A percentile compares a stretch with the other conserved stretches of the same genome.
Conservation (phyloP, 768 basidiomycete genomes). For the Tricholoma furcatifolium region DNA sequence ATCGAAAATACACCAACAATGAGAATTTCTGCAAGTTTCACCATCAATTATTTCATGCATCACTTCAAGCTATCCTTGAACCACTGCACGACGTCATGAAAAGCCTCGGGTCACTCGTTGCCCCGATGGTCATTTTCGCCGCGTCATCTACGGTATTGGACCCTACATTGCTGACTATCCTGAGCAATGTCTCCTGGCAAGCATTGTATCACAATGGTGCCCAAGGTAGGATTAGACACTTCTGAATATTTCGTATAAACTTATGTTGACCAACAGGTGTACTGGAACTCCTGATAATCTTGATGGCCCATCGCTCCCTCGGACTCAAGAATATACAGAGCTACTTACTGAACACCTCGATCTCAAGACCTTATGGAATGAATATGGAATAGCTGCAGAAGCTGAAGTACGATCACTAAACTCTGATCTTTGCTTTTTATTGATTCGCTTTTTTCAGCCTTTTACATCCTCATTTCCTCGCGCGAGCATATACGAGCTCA, state of each 20-base stretch:
- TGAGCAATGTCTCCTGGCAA: slow-evolving; percentile 22
- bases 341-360: slow-evolving; percentile 18
- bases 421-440: background rate
- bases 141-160: slow-evolving; percentile 23
- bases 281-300: slow-evolving; percentile 11
- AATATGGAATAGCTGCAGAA: slow-evolving; percentile 25
- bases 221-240: slow-evolving; percentile 22
- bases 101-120: slow-evolving; percentile 20
- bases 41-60: slow-evolving; percentile 21
- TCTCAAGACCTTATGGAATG: slow-evolving; percentile 20
- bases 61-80: slow-evolving; percentile 15
- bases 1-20: slow-evolving; percentile 13
- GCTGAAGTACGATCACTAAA: slow-evolving; percentile 20
- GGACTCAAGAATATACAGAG: slow-evolving; percentile 17
- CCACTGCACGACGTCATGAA: slow-evolving; percentile 23
- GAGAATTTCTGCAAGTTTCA: slow-evolving; percentile 16
- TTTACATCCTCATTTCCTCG: slow-evolving; percentile 27
- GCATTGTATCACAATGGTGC: slow-evolving; percentile 27
- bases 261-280: slow-evolving; percentile 11
- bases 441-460: slow-evolving; percentile 19
- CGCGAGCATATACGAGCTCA: slow-evolving; percentile 28
- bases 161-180: slow-evolving; percentile 30
- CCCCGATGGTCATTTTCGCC: slow-evolving; percentile 24
- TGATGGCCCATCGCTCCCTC: slow-evolving; percentile 12
- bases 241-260: background rate